These are phyloP conservation scores for Kentomonas sorsogonicus DNA, from an alignment of 208 protist genomes.

Conservation along the genomic window DNA sequence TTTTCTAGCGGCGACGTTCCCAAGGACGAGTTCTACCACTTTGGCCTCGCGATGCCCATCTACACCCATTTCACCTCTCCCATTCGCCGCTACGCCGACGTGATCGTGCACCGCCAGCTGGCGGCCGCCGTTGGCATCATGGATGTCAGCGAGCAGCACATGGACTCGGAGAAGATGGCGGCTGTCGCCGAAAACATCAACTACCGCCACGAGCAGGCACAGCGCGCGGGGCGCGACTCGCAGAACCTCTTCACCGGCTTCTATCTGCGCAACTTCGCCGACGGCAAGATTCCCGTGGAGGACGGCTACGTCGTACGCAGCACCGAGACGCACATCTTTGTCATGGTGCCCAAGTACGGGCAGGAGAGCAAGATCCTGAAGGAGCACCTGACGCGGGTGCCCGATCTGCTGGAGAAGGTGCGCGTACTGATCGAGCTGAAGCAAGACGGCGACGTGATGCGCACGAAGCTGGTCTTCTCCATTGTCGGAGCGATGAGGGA, in stretches of 20 bases:
- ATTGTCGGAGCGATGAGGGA: constrained; percentile 64
- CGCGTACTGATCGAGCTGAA: constrained; percentile 68
- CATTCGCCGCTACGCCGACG: constrained; percentile 93
- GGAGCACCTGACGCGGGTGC: constrained; percentile 57
- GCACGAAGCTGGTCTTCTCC: constrained; percentile 64
- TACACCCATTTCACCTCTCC: constrained; percentile 96
- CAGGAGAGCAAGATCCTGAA: constrained; percentile 81
- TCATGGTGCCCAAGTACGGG: constrained; percentile 86
- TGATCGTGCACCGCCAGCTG: constrained; percentile 92
- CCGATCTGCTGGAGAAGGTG: constrained; percentile 74
- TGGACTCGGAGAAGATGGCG: constrained; percentile 70
- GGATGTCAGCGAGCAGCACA: constrained; percentile 43
- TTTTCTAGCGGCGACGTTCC: constrained; percentile 82
- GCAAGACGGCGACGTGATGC: constrained; percentile 67
- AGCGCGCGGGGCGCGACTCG: constrained; percentile 87
- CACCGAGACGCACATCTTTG: constrained; percentile 80
- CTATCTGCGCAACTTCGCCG: constrained; percentile 79
- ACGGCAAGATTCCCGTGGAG: constrained; percentile 67
- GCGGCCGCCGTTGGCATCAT: constrained; percentile 75
- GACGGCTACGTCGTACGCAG: constrained; percentile 80
- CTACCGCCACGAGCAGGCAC: constrained; percentile 88
- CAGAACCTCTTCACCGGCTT: constrained; percentile 91
- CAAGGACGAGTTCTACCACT: constrained; percentile 88
- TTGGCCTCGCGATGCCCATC: constrained; percentile 91
- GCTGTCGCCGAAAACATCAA: constrained; percentile 83